Evolutionary conservation across 169 alveolate genomes (phyloP).

Genomic region (Cryptosporidium felis): DNA sequence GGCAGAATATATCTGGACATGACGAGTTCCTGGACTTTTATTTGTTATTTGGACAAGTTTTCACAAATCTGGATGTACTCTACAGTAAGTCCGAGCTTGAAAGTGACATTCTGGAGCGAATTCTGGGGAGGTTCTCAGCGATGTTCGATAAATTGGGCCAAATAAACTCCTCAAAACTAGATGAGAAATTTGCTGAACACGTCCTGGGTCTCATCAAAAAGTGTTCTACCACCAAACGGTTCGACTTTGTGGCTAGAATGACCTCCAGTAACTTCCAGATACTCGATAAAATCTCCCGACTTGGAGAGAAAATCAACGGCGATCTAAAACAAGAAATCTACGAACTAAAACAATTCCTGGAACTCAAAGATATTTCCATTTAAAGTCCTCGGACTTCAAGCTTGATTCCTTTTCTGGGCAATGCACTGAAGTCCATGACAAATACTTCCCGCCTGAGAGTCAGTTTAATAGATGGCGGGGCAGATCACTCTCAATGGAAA

Average conservation of each 20-base stretch:
- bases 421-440: no score
- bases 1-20: conserved; percentile 23
- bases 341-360: no score
- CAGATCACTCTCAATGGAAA: no score
- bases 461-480: conserved; percentile 72
- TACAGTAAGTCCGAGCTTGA: conserved; percentile 23
- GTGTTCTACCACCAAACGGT: background rate
- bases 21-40: conserved; percentile 22
- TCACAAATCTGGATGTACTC: background rate
- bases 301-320: background rate
- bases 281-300: background rate
- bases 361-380: no score
- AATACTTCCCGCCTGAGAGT: no score
- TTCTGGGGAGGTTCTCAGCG: conserved; percentile 20
- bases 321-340: background rate
- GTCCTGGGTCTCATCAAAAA: background rate
- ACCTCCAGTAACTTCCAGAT: background rate
- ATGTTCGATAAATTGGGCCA: background rate
- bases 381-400: no score
- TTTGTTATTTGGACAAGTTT: background rate
- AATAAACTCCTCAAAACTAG: background rate
- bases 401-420: no score
- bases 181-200: background rate
- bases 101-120: background rate
- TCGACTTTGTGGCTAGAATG: conserved; percentile 18